phyloP scores from a whole-genome alignment of 2,329 filamentous ascomycete species.

The Emericellopsis atlantica region DNA sequence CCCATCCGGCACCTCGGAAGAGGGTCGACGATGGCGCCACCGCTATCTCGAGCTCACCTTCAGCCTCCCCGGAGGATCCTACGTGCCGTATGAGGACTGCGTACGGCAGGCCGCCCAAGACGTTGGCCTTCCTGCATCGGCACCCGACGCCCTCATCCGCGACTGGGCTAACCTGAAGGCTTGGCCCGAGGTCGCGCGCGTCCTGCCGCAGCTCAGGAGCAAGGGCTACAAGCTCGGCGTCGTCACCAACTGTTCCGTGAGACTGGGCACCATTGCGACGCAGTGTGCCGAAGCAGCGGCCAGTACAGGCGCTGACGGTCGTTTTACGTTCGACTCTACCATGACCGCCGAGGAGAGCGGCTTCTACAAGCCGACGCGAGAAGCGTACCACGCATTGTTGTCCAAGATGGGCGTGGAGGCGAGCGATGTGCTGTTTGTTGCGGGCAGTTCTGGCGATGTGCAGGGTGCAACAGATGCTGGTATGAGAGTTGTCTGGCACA shows the following conservation, averaged over 20 bases:
- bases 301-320: background rate
- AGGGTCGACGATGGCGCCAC: constrained; percentile 19
- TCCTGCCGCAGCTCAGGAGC: constrained; percentile 9
- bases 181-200: constrained; percentile 9
- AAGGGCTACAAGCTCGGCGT: constrained; percentile 19
- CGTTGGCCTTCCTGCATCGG: constrained; percentile 13
- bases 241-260: constrained; percentile 23
- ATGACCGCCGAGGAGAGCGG: constrained; percentile 25
- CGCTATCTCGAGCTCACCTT: constrained; percentile 25
- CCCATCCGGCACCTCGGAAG: constrained; percentile 9
- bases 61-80: constrained; percentile 12
- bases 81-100: constrained; percentile 18
- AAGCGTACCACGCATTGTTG: constrained; percentile 19
- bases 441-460: constrained; percentile 25
- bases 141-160: constrained; percentile 12
- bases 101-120: constrained; percentile 15
- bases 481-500: constrained; percentile 26
- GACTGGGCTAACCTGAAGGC: constrained; percentile 14
- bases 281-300: background rate
- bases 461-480: constrained; percentile 21
- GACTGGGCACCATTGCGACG: constrained; percentile 13
- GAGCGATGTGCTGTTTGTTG: constrained; percentile 19
- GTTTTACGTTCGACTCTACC: constrained; percentile 15
- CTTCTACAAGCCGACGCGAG: constrained; percentile 21
- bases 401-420: constrained; percentile 11